Conservation (phyloP, 345 rosid genomes). For the Cardamine occulta region DNA sequence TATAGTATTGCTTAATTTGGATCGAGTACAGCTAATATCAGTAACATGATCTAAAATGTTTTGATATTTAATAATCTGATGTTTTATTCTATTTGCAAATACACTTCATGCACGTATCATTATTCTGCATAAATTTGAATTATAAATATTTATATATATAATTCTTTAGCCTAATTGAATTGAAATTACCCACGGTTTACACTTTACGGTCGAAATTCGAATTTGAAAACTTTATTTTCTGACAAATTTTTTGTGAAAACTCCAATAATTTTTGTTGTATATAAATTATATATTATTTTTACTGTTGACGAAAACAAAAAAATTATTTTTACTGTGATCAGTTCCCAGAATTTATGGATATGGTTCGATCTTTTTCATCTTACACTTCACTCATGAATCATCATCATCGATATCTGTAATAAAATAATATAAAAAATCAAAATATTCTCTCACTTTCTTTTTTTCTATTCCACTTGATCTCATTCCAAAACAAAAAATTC, state of each 20-base stretch:
- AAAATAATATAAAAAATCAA: neutral
- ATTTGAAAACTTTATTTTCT: neutral
- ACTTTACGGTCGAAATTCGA: neutral
- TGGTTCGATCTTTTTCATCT: neutral
- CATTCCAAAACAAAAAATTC: neutral
- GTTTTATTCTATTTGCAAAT: neutral
- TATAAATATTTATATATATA: neutral
- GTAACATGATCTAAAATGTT: neutral
- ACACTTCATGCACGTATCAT: neutral
- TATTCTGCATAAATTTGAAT: neutral
- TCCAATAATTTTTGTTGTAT: neutral
- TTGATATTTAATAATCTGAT: neutral
- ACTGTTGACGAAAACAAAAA: too few relatives aligned
- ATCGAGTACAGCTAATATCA: neutral
- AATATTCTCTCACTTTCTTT: neutral
- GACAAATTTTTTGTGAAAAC: neutral
- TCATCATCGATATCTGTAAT: neutral
- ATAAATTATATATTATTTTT: too few relatives aligned
- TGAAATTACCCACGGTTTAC: neutral
- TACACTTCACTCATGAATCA: neutral
- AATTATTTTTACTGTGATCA: neutral
- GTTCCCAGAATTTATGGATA: neutral
- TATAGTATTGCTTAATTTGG: neutral
- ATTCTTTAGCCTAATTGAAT: neutral
- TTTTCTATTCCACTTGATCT: slow-evolving; percentile 28